Percentiles rank a stretch among this genome's conserved stretches.
Evolutionary conservation across 192 early-diverging fungal species (phyloP).

Genomic region (Podila epicladia): DNA sequence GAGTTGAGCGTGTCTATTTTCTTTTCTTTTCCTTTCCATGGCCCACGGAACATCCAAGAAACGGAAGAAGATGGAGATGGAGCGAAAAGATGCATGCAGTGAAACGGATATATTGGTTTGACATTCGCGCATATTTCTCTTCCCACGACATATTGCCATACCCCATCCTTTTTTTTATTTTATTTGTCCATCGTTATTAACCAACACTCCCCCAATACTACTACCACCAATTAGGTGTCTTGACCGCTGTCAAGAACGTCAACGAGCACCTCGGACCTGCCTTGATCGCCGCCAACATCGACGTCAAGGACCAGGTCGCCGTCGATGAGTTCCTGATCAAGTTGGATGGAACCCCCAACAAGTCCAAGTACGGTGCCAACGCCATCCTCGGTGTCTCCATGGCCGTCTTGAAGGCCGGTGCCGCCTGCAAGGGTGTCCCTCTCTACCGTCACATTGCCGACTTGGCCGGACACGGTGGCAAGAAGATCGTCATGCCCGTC

Average conservation of each 20-base stretch:
- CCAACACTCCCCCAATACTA: background rate
- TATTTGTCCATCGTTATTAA: background rate
- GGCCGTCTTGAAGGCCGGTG: conserved; percentile 95
- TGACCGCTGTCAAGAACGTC: conserved; percentile 91
- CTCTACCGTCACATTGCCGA: conserved; percentile 96
- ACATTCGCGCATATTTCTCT: no score
- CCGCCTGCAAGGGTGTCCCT: conserved; percentile 92
- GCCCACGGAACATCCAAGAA: conserved; percentile 57
- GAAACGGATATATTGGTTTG: no score
- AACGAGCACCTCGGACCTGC: conserved; percentile 89
- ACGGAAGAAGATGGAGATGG: conserved; percentile 69
- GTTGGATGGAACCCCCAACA: conserved; percentile 96
- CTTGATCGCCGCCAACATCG: conserved; percentile 81
- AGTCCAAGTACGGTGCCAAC: conserved; percentile 96
- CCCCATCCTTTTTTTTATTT: no score
- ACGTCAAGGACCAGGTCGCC: conserved; percentile 87
- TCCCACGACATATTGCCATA: background rate
- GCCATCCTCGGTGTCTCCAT: conserved; percentile 99
- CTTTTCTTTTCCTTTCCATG: conserved; percentile 92
- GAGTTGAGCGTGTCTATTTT: conserved; percentile 28
- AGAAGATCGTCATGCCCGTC: conserved; percentile 93
- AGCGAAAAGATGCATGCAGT: background rate
- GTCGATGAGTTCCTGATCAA: conserved; percentile 93
- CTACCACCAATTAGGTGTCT: conserved; percentile 70
- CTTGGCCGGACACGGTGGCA: conserved; percentile 78